Evolutionary conservation across 345 rosid species (phyloP).

Genomic region (Corchorus olitorius): DNA sequence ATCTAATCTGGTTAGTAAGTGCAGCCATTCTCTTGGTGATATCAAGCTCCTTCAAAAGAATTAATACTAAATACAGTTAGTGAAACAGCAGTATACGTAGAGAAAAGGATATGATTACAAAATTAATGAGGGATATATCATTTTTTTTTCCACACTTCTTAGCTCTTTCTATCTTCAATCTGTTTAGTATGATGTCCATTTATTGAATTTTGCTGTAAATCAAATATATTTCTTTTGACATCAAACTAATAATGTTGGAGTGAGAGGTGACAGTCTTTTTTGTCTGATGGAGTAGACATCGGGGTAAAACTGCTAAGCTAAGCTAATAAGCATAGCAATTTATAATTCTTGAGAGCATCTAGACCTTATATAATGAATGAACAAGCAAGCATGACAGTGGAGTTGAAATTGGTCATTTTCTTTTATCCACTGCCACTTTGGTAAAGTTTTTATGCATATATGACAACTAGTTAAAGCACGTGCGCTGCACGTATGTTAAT

Average conservation of each 20-base stretch:
- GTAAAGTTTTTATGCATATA: background rate
- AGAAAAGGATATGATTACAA: slow-evolving; percentile 18
- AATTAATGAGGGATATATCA: background rate
- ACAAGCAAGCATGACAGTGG: background rate
- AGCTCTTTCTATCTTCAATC: background rate
- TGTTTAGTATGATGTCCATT: background rate
- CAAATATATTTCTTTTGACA: background rate
- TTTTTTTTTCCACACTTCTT: slow-evolving; percentile 15
- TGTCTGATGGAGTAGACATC: background rate
- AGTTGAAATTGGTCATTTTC: background rate
- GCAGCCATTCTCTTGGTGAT: slow-evolving; percentile 7
- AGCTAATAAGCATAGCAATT: background rate
- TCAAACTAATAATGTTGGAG: background rate
- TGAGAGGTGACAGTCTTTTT: background rate
- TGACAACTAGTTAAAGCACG: no score
- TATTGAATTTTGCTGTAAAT: background rate
- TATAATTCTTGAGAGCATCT: background rate
- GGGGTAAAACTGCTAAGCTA: background rate
- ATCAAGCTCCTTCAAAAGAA: slow-evolving; percentile 12
- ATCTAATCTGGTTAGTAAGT: slow-evolving; percentile 7
- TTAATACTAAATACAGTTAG: slow-evolving; percentile 21
- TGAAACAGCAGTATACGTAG: slow-evolving; percentile 27
- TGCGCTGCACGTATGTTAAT: no score
- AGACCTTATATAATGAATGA: background rate
- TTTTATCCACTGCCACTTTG: background rate